Evolutionary conservation across 148 eudicot species (phyloP).

Genomic region (Talinum fruticosum): DNA sequence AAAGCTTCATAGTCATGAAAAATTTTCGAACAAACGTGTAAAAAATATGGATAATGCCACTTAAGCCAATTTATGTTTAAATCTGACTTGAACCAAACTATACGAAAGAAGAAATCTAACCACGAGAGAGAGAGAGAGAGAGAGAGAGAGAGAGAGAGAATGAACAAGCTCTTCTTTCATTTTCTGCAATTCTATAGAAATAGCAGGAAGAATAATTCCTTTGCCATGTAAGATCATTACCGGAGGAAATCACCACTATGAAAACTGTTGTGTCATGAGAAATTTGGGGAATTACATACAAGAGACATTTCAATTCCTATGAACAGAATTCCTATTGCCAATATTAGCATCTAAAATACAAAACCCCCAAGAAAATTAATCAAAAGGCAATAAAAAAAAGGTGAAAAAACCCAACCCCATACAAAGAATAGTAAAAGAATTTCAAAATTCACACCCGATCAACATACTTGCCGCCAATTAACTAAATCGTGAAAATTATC

Average conservation of each 20-base stretch:
- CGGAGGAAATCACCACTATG: slow-evolving; percentile 2
- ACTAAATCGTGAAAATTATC: slow-evolving; percentile 8
- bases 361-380: slow-evolving; percentile 8
- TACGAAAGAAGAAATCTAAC: no score
- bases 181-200: neutral
- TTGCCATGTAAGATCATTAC: neutral
- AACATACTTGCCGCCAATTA: slow-evolving; percentile 19
- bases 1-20: no score
- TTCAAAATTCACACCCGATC: slow-evolving; percentile 11
- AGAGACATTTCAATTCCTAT: slow-evolving; percentile 22
- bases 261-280: slow-evolving; percentile 7
- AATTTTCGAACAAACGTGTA: no score
- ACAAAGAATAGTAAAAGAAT: slow-evolving; percentile 32
- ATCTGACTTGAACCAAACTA: no score
- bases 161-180: neutral
- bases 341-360: slow-evolving; percentile 17
- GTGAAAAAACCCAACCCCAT: slow-evolving; percentile 16
- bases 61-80: no score
- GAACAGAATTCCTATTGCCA: slow-evolving; percentile 19
- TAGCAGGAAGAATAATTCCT: neutral
- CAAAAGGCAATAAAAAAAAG: neutral
- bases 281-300: slow-evolving; percentile 18
- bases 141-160: neutral
- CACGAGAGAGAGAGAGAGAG: neutral
- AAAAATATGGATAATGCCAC: no score